Conservation (phyloP, 2,329 filamentous ascomycete genomes). For the Gaeumannomyces tritici region DNA sequence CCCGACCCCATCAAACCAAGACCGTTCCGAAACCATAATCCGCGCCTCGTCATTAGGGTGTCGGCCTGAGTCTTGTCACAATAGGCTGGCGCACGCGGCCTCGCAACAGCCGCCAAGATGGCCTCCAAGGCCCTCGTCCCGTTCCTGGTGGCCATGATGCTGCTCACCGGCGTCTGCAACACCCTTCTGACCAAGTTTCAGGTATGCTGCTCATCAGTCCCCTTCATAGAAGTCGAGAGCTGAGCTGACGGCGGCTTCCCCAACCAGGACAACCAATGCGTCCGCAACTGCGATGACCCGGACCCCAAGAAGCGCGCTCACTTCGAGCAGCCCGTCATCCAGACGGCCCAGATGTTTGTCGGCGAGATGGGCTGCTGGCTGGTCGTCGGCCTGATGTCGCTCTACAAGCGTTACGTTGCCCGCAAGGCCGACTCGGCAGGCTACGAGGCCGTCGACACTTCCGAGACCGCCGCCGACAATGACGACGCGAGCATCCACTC, state of each 20-base stretch:
- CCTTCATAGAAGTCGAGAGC: neutral
- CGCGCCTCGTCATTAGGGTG: neutral
- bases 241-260: neutral
- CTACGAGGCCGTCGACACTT: conserved; percentile 54
- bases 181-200: conserved; percentile 96
- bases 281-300: conserved; percentile 71
- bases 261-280: conserved; percentile 85
- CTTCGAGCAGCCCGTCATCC: conserved; percentile 93
- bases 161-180: conserved; percentile 92
- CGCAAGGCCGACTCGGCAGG: conserved; percentile 34
- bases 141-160: conserved; percentile 89
- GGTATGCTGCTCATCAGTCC: conserved; percentile 32
- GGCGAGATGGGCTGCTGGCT: conserved; percentile 96
- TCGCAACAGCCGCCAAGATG: conserved; percentile 38
- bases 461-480: conserved; percentile 34
- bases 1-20: too few species aligned
- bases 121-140: conserved; percentile 63
- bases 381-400: conserved; percentile 61
- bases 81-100: neutral
- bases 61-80: neutral
- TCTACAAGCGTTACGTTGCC: conserved; percentile 51
- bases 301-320: conserved; percentile 55
- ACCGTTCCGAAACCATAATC: neutral
- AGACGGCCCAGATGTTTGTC: conserved; percentile 97
- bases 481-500: conserved; percentile 33